A percentile compares a stretch with the other conserved stretches of the same genome.
Conservation (phyloP, 345 rosid genomes). For the Conringia planisiliqua region DNA sequence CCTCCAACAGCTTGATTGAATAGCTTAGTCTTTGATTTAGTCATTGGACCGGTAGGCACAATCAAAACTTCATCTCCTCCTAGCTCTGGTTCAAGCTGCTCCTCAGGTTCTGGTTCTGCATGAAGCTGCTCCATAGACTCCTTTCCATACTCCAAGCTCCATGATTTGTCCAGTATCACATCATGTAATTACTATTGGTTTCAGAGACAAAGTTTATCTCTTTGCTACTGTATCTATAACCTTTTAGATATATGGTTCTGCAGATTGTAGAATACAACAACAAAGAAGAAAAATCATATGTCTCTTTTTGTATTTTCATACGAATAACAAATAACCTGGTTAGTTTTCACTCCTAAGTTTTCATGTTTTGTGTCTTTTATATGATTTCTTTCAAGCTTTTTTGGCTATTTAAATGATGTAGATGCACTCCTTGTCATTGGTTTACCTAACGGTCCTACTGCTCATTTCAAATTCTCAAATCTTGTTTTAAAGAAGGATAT, state of each 20-base stretch:
- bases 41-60: too few species aligned
- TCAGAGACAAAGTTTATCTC: too few species aligned
- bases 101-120: too few species aligned
- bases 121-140: too few species aligned
- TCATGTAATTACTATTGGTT: too few species aligned
- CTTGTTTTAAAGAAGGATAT: slow-evolving; percentile 86
- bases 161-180: too few species aligned
- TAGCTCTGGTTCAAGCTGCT: too few species aligned
- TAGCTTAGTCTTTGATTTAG: too few species aligned
- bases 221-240: too few species aligned
- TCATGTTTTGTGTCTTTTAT: neutral
- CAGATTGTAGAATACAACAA: slow-evolving; percentile 93
- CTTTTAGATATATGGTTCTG: neutral
- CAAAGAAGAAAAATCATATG: slow-evolving; percentile 67
- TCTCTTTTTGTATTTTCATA: slow-evolving; percentile 79
- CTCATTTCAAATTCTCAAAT: slow-evolving; percentile 83
- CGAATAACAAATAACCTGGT: slow-evolving; percentile 91
- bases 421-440: slow-evolving; percentile 80
- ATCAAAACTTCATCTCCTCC: too few species aligned
- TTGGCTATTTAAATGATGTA: slow-evolving; percentile 22
- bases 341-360: slow-evolving; percentile 16
- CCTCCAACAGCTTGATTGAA: too few species aligned
- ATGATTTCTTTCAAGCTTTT: neutral
- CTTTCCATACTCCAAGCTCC: too few species aligned
- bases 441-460: slow-evolving; percentile 92